phyloP scores from a whole-genome alignment of 805 yeast genomes.

The Ogataea zsoltii region DNA sequence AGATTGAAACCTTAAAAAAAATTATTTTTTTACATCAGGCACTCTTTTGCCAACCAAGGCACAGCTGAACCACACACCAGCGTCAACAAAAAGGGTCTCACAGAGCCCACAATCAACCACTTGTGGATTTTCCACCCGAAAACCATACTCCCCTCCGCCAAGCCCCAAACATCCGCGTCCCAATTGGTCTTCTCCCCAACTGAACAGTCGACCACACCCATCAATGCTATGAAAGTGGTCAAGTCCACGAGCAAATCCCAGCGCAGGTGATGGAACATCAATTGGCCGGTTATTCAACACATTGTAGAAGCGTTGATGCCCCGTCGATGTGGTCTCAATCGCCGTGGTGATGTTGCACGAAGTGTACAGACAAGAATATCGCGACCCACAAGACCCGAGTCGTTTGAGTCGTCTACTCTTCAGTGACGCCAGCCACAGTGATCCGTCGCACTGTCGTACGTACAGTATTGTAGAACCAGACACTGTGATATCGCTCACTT shows the following conservation, averaged over 20 bases:
- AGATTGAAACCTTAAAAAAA: not conserved
- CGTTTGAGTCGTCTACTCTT: conserved; percentile 8
- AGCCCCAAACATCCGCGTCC: conserved; percentile 16
- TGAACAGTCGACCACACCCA: conserved; percentile 6
- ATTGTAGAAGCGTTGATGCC: conserved; percentile 8
- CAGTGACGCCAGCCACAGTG: conserved; percentile 14
- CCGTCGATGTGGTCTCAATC: not conserved
- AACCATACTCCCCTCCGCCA: conserved; percentile 2
- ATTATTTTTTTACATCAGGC: not conserved
- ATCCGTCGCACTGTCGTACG: conserved; percentile 8
- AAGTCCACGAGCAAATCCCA: conserved; percentile 13
- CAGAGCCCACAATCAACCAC: conserved; percentile 3
- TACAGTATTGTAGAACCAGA: conserved; percentile 13
- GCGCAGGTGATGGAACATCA: not conserved
- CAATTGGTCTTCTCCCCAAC: conserved; percentile 16
- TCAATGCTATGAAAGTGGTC: conserved; percentile 13
- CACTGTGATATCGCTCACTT: conserved; percentile 7
- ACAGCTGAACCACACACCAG: conserved; percentile 18
- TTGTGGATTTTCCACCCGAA: conserved; percentile 6
- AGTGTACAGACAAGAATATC: conserved; percentile 9
- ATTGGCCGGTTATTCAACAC: conserved; percentile 12
- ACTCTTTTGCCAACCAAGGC: conserved; percentile 5
- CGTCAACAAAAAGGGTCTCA: conserved; percentile 10
- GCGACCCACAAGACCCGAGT: not conserved
- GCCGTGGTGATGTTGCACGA: conserved; percentile 18